phyloP scores from a whole-genome alignment of 805 yeast species.

The Wickerhamomyces bisporus region DNA sequence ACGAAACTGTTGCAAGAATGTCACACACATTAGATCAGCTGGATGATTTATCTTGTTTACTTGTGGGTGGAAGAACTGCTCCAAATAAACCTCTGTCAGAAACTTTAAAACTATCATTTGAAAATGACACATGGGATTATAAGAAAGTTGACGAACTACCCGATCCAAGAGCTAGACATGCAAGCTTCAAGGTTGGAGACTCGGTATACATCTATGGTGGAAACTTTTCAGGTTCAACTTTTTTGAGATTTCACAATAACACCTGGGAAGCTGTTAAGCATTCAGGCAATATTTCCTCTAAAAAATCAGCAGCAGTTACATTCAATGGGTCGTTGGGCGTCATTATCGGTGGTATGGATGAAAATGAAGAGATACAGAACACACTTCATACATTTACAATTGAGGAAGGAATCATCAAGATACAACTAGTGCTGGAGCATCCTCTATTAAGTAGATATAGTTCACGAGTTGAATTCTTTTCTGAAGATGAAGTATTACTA shows the following conservation, averaged over 20 bases:
- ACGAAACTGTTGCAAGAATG: constrained; percentile 40
- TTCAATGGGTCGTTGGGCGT: constrained; percentile 32
- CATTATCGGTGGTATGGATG: constrained; percentile 43
- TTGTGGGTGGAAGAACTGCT: constrained; percentile 64
- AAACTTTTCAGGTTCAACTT: constrained; percentile 15
- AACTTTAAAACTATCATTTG: constrained; percentile 32
- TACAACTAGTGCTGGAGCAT: constrained; percentile 20
- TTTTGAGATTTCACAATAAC: constrained; percentile 16
- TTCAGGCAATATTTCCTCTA: constrained; percentile 13
- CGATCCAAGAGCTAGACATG: constrained; percentile 47
- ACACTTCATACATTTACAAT: constrained; percentile 31
- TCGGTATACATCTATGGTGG: constrained; percentile 52
- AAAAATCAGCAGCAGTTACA: constrained; percentile 33
- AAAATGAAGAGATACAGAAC: constrained; percentile 19
- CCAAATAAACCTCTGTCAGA: constrained; percentile 47
- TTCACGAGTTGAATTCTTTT: constrained; percentile 30
- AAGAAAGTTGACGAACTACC: constrained; percentile 32
- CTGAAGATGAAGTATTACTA: constrained; percentile 34
- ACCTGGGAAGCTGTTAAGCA: constrained; percentile 4
- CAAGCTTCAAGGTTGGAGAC: constrained; percentile 28
- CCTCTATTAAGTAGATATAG: constrained; percentile 45
- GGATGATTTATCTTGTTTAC: constrained; percentile 25
- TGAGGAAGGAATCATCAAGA: constrained; percentile 16
- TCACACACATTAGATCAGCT: constrained; percentile 47
- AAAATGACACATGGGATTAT: constrained; percentile 34